phyloP scores from a whole-genome alignment of 2,329 filamentous ascomycete species.

The Paraphaeosphaeria minitans region DNA sequence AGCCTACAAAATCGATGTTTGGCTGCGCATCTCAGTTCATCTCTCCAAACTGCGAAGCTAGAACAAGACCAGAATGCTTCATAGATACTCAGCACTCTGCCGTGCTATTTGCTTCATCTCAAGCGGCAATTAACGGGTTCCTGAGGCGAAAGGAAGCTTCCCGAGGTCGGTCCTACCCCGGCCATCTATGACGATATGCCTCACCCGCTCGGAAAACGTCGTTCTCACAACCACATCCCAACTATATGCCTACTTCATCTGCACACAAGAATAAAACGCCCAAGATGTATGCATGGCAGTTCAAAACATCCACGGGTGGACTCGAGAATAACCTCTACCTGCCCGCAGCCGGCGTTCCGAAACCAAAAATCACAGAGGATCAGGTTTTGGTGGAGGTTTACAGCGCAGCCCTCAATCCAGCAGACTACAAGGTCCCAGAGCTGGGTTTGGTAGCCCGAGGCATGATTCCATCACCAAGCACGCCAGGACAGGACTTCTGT shows the following conservation, averaged over 20 bases:
- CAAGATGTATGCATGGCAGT: slow-evolving; percentile 66
- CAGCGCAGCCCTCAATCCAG: slow-evolving; percentile 62
- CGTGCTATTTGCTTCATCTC: too few relatives aligned
- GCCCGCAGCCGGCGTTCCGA: slow-evolving; percentile 50
- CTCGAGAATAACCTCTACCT: slow-evolving; percentile 62
- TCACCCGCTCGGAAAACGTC: too few relatives aligned
- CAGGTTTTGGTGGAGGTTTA: slow-evolving; percentile 63
- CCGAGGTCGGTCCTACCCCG: neutral
- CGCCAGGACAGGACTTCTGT: slow-evolving; percentile 58
- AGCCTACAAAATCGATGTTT: too few relatives aligned
- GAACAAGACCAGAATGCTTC: too few relatives aligned
- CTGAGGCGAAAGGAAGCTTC: neutral
- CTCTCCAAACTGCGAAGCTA: too few relatives aligned
- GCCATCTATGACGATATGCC: neutral
- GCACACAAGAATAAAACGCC: slow-evolving; percentile 15
- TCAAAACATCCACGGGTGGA: slow-evolving; percentile 51
- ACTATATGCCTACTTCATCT: neutral
- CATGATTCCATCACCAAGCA: slow-evolving; percentile 49
- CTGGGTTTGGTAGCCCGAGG: slow-evolving; percentile 49
- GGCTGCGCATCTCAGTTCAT: too few relatives aligned
- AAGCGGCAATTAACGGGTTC: neutral
- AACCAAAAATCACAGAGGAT: slow-evolving; percentile 44
- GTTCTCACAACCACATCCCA: neutral
- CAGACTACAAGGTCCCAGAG: slow-evolving; percentile 68
- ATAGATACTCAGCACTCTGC: too few relatives aligned